A percentile compares a stretch with the other conserved stretches of the same genome.
These are phyloP conservation scores for Saccharomyces hybrid DNA, from an alignment of 1,139 yeast genomes.

Conservation along the genomic window DNA sequence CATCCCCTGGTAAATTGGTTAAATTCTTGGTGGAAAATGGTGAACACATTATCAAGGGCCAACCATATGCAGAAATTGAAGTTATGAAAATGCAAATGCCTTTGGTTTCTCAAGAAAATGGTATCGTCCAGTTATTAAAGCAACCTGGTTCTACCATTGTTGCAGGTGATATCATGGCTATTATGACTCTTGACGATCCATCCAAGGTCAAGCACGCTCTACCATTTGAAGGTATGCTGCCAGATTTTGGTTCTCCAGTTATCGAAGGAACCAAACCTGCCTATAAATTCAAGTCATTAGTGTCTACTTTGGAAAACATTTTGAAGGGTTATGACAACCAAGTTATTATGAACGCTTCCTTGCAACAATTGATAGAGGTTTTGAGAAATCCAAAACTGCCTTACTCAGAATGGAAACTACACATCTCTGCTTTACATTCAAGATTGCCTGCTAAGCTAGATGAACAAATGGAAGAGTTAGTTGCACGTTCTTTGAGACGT, in stretches of 20 bases:
- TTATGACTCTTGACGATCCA: constrained; percentile 90
- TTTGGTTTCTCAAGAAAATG: constrained; percentile 84
- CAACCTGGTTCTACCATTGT: constrained; percentile 97
- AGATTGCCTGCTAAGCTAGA: constrained; percentile 78
- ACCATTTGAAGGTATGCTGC: constrained; percentile 92
- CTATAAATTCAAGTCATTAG: constrained; percentile 57
- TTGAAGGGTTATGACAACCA: constrained; percentile 91
- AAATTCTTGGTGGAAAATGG: constrained; percentile 92
- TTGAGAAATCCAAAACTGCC: constrained; percentile 80
- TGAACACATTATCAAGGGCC: constrained; percentile 86
- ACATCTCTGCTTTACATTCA: constrained; percentile 84
- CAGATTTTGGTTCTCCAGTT: constrained; percentile 76
- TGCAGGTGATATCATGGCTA: constrained; percentile 96
- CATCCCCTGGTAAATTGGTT: constrained; percentile 97
- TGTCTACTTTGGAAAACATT: constrained; percentile 63
- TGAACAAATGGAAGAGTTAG: constrained; percentile 51
- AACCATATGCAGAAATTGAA: constrained; percentile 95
- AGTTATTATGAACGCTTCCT: constrained; percentile 79
- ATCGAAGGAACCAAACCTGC: constrained; percentile 79
- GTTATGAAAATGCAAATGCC: constrained; percentile 99
- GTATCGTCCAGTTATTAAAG: constrained; percentile 83
- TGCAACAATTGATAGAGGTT: constrained; percentile 62
- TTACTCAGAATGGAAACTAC: constrained; percentile 83
- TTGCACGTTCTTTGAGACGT: constrained; percentile 63
- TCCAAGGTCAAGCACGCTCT: constrained; percentile 94